Evolutionary conservation across 768 basidiomycete species (phyloP), one percentile per base, ranked within the genome.

Genomic region (Trametopsis cervina): DNA sequence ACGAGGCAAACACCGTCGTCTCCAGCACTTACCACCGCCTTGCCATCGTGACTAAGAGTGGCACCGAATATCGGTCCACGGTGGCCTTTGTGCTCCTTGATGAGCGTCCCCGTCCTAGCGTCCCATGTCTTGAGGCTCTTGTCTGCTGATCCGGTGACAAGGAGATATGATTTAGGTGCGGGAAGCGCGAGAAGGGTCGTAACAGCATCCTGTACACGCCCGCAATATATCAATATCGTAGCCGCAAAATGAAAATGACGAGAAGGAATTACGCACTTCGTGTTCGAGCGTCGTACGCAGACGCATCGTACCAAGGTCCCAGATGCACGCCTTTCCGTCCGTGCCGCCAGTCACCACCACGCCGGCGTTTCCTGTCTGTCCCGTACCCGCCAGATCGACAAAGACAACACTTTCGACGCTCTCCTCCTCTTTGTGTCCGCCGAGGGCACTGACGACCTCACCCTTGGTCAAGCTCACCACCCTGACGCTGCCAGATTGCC

Each of bases 271-370:
- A 70, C 78, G 44, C 52, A 94, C 94, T 64, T 82, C 71, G 59
- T 98, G 94, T 53, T 84, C 72, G 4, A 96, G 69, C 12, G 88
- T 92, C 15, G 84, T 76, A 47, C 96, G 77, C 44, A 93, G 63
- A 52, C 87, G 76, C 75, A 89, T 89, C 21, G 90, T 94, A 42
- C 76, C 76, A 37, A 94, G 73, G 67, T 99, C 96, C 93, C 95
- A 99, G 26, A 97, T 82, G 57, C 88, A 91, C 15, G 83, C 86
- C 61, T 91, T 94, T 0, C 93, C 92, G 60, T 99, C 96, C 3
- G 95, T 97, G 4, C 80, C 92, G 10, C 89, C 94, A 2, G 88
- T 91, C 0, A 90, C 80, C 10, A 83, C 82, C 17, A 89, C 79
- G 6, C 78, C 80, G 5, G 77, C 74, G 26, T 52, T 48, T 1